phyloP scores from a whole-genome alignment of 192 early-diverging fungal species.

The Cladochytrium replicatum region DNA sequence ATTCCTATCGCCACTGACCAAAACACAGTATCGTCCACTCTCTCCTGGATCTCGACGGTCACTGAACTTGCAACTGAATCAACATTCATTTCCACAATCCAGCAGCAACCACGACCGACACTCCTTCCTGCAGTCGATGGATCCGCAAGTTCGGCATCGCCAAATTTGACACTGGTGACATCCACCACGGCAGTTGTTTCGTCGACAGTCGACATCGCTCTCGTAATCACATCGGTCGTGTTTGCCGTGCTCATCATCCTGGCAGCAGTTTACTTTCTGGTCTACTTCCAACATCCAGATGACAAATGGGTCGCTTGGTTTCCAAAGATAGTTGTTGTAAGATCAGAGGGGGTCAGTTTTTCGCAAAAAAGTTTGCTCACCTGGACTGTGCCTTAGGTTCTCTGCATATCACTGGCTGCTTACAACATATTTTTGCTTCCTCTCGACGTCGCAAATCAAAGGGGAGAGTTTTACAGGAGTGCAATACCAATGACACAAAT shows the following conservation, averaged over 20 bases:
- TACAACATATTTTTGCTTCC: conserved; percentile 53
- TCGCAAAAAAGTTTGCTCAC: conserved; percentile 1
- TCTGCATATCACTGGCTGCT: conserved; percentile 31
- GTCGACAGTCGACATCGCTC: conserved; percentile 31
- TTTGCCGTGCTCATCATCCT: conserved; percentile 47
- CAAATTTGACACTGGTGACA: too few relatives aligned
- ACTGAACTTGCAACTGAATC: too few relatives aligned
- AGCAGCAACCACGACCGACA: too few relatives aligned
- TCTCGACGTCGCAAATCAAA: conserved; percentile 53
- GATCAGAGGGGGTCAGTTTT: background rate
- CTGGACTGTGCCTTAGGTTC: conserved; percentile 17
- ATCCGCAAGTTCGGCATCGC: too few relatives aligned
- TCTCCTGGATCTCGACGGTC: too few relatives aligned
- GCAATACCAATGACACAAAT: conserved; percentile 43
- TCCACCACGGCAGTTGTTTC: too few relatives aligned
- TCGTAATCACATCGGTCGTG: conserved; percentile 39
- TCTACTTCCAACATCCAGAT: conserved; percentile 57
- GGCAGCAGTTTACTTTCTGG: conserved; percentile 46
- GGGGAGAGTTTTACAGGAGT: conserved; percentile 20
- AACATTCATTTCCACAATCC: too few relatives aligned
- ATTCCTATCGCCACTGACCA: too few relatives aligned
- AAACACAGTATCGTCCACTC: too few relatives aligned
- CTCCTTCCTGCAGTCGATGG: too few relatives aligned
- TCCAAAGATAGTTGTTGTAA: conserved; percentile 52
- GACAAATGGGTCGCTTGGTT: conserved; percentile 61